phyloP scores from a whole-genome alignment of 495 filamentous ascomycete species.

The Talaromyces wortmannii region DNA sequence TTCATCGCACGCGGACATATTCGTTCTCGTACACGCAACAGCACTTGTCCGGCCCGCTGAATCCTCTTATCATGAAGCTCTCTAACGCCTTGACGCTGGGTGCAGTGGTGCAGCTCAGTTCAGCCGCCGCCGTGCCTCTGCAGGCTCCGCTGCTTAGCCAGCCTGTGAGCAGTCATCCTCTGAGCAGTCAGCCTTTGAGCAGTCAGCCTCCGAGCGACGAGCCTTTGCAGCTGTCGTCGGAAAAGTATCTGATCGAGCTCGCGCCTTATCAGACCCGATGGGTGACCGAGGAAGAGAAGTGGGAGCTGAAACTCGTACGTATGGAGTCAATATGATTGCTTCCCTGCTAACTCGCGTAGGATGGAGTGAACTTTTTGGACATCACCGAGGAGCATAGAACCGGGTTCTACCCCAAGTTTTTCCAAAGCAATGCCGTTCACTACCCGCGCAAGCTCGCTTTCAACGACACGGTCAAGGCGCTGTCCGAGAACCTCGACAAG shows the following conservation, averaged over 20 bases:
- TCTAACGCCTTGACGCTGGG: constrained; percentile 19
- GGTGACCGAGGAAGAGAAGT: constrained; percentile 94
- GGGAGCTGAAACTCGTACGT: constrained; percentile 76
- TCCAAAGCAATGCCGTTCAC: constrained; percentile 21
- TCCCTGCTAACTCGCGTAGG: constrained; percentile 36
- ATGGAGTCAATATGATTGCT: constrained; percentile 8
- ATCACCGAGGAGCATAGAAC: constrained; percentile 60
- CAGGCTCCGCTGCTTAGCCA: constrained; percentile 32
- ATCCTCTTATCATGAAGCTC: constrained; percentile 21
- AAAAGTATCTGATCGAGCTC: constrained; percentile 78
- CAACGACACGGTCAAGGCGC: constrained; percentile 56
- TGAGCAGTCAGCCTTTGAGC: constrained; percentile 17
- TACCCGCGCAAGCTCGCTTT: constrained; percentile 66
- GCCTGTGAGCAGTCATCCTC: constrained; percentile 28
- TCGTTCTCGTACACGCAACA: too few species aligned
- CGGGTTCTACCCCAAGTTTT: constrained; percentile 22
- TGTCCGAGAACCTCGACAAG: constrained; percentile 65
- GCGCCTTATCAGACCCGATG: constrained; percentile 74
- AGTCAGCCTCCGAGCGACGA: constrained; percentile 15
- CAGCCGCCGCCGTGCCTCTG: constrained; percentile 25
- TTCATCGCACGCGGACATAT: too few species aligned
- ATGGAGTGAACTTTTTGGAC: constrained; percentile 89
- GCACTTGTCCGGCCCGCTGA: too few species aligned
- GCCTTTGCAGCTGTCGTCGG: constrained; percentile 10
- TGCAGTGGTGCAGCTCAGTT: constrained; percentile 21